Evolutionary conservation across 2,329 filamentous ascomycete species (phyloP), one percentile per base, ranked within the genome.

Genomic region (Blastomyces gilchristii): DNA sequence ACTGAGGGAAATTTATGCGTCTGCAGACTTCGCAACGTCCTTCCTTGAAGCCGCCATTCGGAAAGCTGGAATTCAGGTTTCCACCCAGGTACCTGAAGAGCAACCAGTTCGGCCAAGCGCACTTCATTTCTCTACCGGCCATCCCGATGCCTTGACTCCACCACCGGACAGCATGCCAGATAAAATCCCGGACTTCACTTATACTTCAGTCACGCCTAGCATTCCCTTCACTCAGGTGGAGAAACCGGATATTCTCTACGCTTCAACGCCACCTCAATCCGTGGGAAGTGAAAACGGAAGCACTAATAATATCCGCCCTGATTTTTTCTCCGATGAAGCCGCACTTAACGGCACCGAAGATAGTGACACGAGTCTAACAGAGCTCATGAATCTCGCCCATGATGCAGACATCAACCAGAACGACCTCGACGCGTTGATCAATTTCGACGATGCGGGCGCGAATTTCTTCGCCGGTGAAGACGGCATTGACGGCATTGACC

Each of bases 21-120:
- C 92, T 0, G 93, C 93, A n/a, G 92, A 97, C 74, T 96, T 94
- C 70, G 91, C 91, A n/a, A 93, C 90, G 0, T 90, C 90, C 2
- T 97, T 97, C 78, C 82, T 97, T n/a, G 90, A 96, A 72, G 91
- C 91, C 0, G 91, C 91, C 0, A 88, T 96, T 66, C 87, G 89
- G 66, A 95, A 96, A 78, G 90, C 90, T 9, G 86, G 89, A 63
- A 91, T 94, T 66, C 86, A 89, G 63, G 80, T 91, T 49, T 83
- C 82, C 2, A 76, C 81, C 77, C 69, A 75, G 9, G 70, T 64
- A 41, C 70, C 67, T 62, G 53, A 61, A 18, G 64, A 49, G 54
- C 60, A 41, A 62, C 56, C n/a, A 64, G 47, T 60, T 62, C 62
- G 57, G 45, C 58, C 67, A 61, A 41, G 56, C n/a, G 52, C 62